Conservation (phyloP, 768 basidiomycete genomes). For the Tubosaeta sp. region DNA sequence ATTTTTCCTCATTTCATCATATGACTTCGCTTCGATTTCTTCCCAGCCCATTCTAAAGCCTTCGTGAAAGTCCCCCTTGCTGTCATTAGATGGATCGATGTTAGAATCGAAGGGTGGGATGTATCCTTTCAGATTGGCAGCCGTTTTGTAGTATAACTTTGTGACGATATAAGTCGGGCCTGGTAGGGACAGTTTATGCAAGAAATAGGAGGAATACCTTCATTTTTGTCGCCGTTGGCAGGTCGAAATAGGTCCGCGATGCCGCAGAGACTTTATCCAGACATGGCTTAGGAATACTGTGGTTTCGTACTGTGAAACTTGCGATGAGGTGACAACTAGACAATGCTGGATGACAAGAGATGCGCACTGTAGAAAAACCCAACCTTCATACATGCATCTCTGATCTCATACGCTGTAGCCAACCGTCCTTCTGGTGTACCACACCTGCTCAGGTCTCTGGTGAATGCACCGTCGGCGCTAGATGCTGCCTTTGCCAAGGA, state of each 20-base stretch:
- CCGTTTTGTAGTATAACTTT: too few relatives aligned
- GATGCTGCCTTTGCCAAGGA: too few relatives aligned
- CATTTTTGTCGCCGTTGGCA: constrained; percentile 61
- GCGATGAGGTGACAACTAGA: background rate
- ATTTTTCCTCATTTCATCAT: too few relatives aligned
- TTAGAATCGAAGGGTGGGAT: too few relatives aligned
- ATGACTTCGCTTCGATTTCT: too few relatives aligned
- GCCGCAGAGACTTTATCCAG: constrained; percentile 44
- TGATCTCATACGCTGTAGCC: constrained; percentile 52
- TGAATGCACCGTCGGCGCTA: too few relatives aligned
- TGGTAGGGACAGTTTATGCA: background rate
- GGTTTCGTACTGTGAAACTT: constrained; percentile 63
- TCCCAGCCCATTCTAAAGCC: too few relatives aligned
- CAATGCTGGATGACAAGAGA: background rate
- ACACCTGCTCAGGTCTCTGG: constrained; percentile 18
- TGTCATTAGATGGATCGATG: too few relatives aligned
- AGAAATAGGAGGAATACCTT: constrained; percentile 38
- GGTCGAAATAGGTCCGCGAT: constrained; percentile 62
- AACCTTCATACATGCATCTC: constrained; percentile 74
- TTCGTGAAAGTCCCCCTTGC: too few relatives aligned
- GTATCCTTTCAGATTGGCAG: too few relatives aligned
- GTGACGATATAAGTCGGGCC: background rate
- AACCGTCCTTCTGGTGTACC: constrained; percentile 30
- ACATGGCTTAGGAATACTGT: constrained; percentile 56
- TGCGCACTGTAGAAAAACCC: constrained; percentile 79